Evolutionary conservation across 495 filamentous ascomycete genomes (phyloP).

Genomic region (Corynascus novoguineensis): DNA sequence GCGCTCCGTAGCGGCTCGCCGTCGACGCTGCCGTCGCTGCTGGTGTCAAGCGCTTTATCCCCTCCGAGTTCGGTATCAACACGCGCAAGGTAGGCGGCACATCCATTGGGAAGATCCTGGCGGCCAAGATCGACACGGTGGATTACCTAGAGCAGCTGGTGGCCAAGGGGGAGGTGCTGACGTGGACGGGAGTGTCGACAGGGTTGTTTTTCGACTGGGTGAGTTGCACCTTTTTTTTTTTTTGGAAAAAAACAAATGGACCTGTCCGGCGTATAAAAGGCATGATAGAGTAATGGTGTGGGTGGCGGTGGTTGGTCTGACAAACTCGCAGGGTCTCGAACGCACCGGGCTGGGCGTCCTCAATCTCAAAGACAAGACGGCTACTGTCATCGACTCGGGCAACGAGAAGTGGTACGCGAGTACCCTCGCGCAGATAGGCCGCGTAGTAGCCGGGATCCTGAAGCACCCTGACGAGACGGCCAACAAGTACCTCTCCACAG

Average conservation of each 20-base stretch:
- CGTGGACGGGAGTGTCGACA: conserved; percentile 47
- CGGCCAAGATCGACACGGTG: conserved; percentile 44
- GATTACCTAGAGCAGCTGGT: conserved; percentile 46
- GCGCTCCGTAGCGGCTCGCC: conserved; percentile 41
- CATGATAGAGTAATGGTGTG: too few species aligned
- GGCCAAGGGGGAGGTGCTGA: conserved; percentile 36
- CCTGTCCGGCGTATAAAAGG: too few species aligned
- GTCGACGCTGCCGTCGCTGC: conserved; percentile 58
- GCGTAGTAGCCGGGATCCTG: conserved; percentile 45
- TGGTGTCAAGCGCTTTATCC: conserved; percentile 58
- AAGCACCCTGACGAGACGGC: conserved; percentile 48
- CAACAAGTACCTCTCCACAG: conserved; percentile 47
- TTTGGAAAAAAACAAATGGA: neutral
- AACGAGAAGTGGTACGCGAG: conserved; percentile 45
- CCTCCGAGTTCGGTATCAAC: conserved; percentile 58
- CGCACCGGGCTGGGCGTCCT: conserved; percentile 30
- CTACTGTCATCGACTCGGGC: conserved; percentile 50
- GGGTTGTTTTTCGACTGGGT: conserved; percentile 51
- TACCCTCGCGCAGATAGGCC: conserved; percentile 43
- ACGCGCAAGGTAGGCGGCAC: conserved; percentile 29
- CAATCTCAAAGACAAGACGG: conserved; percentile 40
- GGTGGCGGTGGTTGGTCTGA: neutral
- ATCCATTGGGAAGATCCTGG: conserved; percentile 41
- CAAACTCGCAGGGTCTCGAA: conserved; percentile 35
- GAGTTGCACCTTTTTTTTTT: conserved; percentile 21